A percentile compares a stretch with the other conserved stretches of the same genome.
phyloP scores from a whole-genome alignment of 345 rosid species.

The Sapria himalayana region DNA sequence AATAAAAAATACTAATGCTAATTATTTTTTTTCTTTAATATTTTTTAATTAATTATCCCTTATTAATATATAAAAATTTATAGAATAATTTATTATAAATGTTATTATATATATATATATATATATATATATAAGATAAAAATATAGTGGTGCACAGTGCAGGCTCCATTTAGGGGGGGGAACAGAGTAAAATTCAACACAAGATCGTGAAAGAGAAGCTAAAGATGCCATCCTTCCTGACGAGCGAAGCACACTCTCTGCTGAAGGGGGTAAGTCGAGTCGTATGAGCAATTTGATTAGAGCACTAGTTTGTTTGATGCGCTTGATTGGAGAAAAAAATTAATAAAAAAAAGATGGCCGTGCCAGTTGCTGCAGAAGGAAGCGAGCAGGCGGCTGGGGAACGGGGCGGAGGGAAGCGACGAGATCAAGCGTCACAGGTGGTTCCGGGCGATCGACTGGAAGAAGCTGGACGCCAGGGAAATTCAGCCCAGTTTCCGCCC shows the following conservation, averaged over 20 bases:
- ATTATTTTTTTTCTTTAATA: background rate
- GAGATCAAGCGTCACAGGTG: conserved; percentile 73
- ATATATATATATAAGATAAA: no score
- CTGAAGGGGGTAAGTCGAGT: conserved; percentile 53
- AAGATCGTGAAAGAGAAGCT: conserved; percentile 70
- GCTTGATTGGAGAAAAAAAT: no score
- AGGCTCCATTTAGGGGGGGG: conserved; percentile 73
- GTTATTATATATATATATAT: no score
- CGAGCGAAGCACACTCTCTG: conserved; percentile 62
- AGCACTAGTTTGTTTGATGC: no score
- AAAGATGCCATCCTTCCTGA: conserved; percentile 46
- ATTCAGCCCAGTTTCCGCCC: conserved; percentile 76
- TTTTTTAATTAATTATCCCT: no score
- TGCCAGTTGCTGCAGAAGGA: conserved; percentile 63
- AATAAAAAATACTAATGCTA: no score
- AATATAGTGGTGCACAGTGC: no score
- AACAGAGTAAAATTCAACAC: conserved; percentile 44
- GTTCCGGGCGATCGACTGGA: conserved; percentile 78
- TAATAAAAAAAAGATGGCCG: background rate
- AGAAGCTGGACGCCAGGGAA: conserved; percentile 55
- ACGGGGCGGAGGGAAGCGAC: conserved; percentile 41
- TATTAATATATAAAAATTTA: no score
- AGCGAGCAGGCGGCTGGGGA: conserved; percentile 47
- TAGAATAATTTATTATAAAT: no score
- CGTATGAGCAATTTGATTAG: no score